These are phyloP conservation scores for Botrytis deweyae DNA, from an alignment of 2,329 filamentous ascomycete species.

Conservation along the genomic window DNA sequence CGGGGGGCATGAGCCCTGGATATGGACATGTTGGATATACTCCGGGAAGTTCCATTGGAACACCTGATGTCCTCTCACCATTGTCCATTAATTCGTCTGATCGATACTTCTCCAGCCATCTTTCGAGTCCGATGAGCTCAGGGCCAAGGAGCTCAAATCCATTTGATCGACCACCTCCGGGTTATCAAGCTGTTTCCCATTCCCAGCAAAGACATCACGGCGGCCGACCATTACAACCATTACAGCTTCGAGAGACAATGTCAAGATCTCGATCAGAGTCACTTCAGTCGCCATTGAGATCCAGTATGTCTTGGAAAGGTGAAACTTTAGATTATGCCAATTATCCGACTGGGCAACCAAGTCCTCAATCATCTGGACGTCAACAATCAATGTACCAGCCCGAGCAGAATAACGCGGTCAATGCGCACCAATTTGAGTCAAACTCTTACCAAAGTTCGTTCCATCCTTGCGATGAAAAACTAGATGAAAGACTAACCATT, in stretches of 20 bases:
- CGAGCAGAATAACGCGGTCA: slow-evolving; percentile 46
- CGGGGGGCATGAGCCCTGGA: slow-evolving; percentile 64
- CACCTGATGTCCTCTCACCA: slow-evolving; percentile 56
- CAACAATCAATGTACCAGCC: slow-evolving; percentile 52
- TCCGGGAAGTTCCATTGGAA: slow-evolving; percentile 50
- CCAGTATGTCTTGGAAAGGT: slow-evolving; percentile 64
- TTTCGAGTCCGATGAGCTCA: slow-evolving; percentile 49
- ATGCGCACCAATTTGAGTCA: slow-evolving; percentile 51
- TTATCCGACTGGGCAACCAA: slow-evolving; percentile 49
- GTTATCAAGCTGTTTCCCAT: slow-evolving; percentile 48
- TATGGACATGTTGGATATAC: slow-evolving; percentile 67
- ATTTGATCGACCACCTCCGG: slow-evolving; percentile 53
- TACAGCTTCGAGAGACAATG: slow-evolving; percentile 58
- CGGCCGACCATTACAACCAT: slow-evolving; percentile 53
- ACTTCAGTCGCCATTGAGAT: slow-evolving; percentile 57
- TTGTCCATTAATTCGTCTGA: slow-evolving; percentile 55
- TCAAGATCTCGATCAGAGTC: slow-evolving; percentile 57
- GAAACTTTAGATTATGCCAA: slow-evolving; percentile 56
- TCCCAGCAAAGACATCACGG: slow-evolving; percentile 47
- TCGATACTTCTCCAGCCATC: slow-evolving; percentile 52
- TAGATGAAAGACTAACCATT: slow-evolving; percentile 32
- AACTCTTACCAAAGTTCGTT: slow-evolving; percentile 51
- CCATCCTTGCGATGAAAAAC: slow-evolving; percentile 24
- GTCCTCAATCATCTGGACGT: slow-evolving; percentile 48
- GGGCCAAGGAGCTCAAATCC: slow-evolving; percentile 53